Conservation (phyloP, 345 rosid species). For the Crucihimalaya himalaica region DNA sequence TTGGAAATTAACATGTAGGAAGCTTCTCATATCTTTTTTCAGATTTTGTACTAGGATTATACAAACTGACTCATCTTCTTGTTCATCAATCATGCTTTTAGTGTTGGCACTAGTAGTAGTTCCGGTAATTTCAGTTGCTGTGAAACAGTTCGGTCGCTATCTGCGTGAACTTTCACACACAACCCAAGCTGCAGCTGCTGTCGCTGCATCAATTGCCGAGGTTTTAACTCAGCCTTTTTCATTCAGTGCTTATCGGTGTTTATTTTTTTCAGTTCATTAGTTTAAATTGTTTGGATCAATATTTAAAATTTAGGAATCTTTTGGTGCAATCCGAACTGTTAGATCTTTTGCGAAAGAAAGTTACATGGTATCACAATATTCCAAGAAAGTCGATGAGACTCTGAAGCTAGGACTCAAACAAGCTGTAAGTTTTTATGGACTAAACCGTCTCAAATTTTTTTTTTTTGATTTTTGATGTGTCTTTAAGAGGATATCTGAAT, state of each 20-base stretch:
- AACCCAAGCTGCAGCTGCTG: constrained; percentile 98
- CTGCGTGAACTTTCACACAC: constrained; percentile 89
- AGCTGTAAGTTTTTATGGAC: constrained; percentile 61
- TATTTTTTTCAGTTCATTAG: neutral
- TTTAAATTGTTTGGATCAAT: constrained; percentile 1
- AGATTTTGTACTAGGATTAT: neutral
- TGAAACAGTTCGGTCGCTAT: constrained; percentile 69
- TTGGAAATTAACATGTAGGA: constrained; percentile 65
- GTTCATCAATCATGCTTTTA: constrained; percentile 33
- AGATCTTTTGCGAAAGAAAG: constrained; percentile 92
- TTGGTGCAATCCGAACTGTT: constrained; percentile 94
- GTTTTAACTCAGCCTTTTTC: constrained; percentile 35
- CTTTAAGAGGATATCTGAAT: constrained; percentile 41
- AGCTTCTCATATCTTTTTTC: neutral
- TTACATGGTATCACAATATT: constrained; percentile 65
- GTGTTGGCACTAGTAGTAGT: constrained; percentile 89
- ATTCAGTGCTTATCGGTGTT: neutral
- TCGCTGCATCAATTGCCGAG: constrained; percentile 95
- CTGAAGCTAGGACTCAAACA: constrained; percentile 79
- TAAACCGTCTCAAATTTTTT: neutral
- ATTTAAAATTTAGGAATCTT: constrained; percentile 64
- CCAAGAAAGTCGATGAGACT: constrained; percentile 86
- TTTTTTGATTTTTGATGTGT: constrained; percentile 7
- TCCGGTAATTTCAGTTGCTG: constrained; percentile 75
- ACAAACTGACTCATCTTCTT: constrained; percentile 9